Conservation (phyloP, 2,329 filamentous ascomycete genomes). For the Colletotrichum filicis region DNA sequence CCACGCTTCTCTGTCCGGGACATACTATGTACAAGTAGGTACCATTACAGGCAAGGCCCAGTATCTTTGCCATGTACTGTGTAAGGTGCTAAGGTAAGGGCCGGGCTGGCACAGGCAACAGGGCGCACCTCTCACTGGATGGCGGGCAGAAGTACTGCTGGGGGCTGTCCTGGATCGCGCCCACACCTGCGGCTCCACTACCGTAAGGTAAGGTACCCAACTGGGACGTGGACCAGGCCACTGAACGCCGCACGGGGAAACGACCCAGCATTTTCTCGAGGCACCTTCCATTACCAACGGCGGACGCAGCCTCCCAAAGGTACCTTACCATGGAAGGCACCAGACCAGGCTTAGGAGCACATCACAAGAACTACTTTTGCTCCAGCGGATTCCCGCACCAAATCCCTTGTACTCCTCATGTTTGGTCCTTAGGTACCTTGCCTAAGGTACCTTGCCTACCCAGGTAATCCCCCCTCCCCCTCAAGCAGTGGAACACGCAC, state of each 20-base stretch:
- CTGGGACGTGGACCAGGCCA: background rate
- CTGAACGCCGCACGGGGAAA: background rate
- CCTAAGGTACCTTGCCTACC: too few species aligned
- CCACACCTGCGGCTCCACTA: background rate
- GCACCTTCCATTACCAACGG: background rate
- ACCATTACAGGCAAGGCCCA: too few species aligned
- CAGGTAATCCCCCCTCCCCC: background rate
- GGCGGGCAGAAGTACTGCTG: slow-evolving; percentile 24
- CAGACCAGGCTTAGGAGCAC: background rate
- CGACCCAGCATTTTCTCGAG: background rate
- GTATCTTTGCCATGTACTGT: too few species aligned
- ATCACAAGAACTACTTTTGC: background rate
- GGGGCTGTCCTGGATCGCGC: slow-evolving; percentile 4
- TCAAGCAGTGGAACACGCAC: background rate
- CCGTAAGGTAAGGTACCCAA: background rate
- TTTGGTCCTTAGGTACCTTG: background rate
- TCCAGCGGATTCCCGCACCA: background rate
- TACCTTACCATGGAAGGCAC: background rate
- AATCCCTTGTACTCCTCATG: background rate
- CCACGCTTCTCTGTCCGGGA: background rate
- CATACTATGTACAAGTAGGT: too few species aligned
- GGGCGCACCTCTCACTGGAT: slow-evolving; percentile 22
- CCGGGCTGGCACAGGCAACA: slow-evolving; percentile 29
- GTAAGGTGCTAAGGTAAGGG: background rate
- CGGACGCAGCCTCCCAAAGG: background rate